Conservation (phyloP, 176 grass and related monocot genomes). For the Neostapfia colusana region DNA sequence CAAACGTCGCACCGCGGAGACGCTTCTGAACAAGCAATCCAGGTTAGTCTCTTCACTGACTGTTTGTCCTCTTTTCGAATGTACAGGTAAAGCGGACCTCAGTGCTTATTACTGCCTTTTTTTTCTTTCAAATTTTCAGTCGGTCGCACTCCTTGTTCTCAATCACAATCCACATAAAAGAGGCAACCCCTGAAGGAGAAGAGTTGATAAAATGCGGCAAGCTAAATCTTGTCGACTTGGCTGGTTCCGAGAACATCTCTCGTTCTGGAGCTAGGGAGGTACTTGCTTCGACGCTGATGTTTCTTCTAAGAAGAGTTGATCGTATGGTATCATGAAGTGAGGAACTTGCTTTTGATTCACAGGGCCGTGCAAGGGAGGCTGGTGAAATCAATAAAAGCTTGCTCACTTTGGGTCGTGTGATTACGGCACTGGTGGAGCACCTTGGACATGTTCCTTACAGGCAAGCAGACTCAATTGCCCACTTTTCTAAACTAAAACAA, state of each 20-base stretch:
- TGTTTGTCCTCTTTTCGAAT: conserved; percentile 1
- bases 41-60: conserved; percentile 52
- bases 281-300: conserved; percentile 31
- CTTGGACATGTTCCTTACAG: conserved; percentile 96
- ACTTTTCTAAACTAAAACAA: not conserved
- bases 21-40: conserved; percentile 95
- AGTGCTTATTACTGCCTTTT: conserved; percentile 16
- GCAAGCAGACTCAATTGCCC: conserved; percentile 41
- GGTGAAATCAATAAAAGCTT: conserved; percentile 99
- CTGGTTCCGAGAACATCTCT: conserved; percentile 96
- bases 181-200: conserved; percentile 98
- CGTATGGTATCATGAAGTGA: conserved; percentile 12
- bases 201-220: conserved; percentile 98
- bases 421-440: conserved; percentile 94
- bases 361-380: conserved; percentile 97
- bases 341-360: conserved; percentile 23
- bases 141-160: conserved; percentile 97
- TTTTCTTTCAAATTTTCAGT: conserved; percentile 56
- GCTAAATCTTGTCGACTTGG: conserved; percentile 89
- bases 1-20: conserved; percentile 91
- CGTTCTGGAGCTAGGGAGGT: conserved; percentile 98
- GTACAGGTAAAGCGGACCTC: not conserved
- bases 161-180: conserved; percentile 98
- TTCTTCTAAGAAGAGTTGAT: not conserved
- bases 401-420: conserved; percentile 95